Percentiles rank a stretch among this genome's conserved stretches.
These are phyloP conservation scores for Lasiodiplodia sp. DNA, from an alignment of 2,329 filamentous ascomycete species.

Conservation along the genomic window DNA sequence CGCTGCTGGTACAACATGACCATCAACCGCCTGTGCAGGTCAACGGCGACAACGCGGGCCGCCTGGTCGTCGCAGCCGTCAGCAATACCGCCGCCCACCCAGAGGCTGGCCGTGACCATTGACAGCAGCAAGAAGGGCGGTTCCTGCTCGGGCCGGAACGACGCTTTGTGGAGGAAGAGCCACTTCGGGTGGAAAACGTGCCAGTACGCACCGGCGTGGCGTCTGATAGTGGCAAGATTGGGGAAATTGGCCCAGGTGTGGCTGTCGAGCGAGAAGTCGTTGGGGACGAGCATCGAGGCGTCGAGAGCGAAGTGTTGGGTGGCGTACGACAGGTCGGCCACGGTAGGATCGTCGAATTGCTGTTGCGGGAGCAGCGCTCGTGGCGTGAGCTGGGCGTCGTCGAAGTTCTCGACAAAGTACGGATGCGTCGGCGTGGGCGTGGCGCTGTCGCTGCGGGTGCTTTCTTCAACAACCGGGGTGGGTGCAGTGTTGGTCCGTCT, in stretches of 20 bases:
- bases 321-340: neutral
- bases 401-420: neutral
- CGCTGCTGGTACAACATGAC: conserved; percentile 19
- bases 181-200: conserved; percentile 14
- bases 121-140: conserved; percentile 24
- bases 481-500: neutral
- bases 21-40: conserved; percentile 12
- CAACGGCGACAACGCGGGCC: neutral
- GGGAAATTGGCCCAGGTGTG: conserved; percentile 25
- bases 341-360: neutral
- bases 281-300: conserved; percentile 12
- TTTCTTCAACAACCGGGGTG: neutral
- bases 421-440: neutral
- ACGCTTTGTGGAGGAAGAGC: conserved; percentile 24
- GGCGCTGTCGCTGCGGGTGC: neutral
- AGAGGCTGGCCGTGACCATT: conserved; percentile 24
- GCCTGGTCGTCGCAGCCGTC: neutral
- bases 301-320: neutral
- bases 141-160: conserved; percentile 19
- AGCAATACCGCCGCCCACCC: neutral
- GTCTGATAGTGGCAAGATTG: neutral
- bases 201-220: conserved; percentile 14
- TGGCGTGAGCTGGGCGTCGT: neutral
- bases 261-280: conserved; percentile 5
- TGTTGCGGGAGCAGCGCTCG: neutral